Evolutionary conservation across 495 filamentous ascomycete genomes (phyloP).

Genomic region (Hypoxylon lenormandii): DNA sequence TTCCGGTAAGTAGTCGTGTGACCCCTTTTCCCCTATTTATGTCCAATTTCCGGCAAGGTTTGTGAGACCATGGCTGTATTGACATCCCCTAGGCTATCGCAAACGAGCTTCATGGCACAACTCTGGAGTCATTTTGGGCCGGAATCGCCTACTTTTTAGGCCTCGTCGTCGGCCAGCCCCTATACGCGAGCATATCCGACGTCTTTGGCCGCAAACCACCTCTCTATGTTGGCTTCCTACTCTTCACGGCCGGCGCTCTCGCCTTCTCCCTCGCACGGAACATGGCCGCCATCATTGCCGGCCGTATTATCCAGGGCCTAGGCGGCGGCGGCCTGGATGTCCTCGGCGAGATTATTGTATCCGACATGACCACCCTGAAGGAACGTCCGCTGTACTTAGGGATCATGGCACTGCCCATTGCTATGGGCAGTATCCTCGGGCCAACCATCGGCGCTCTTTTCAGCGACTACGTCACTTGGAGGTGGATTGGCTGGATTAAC

Average conservation of each 20-base stretch:
- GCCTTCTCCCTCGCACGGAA: constrained; percentile 73
- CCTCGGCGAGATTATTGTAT: constrained; percentile 78
- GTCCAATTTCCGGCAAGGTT: neutral
- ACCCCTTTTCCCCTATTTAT: neutral
- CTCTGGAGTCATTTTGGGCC: constrained; percentile 71
- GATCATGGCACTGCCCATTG: constrained; percentile 52
- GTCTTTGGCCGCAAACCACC: constrained; percentile 82
- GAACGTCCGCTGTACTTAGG: constrained; percentile 57
- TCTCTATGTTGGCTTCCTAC: constrained; percentile 71
- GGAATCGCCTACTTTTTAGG: constrained; percentile 67
- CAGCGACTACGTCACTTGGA: constrained; percentile 52
- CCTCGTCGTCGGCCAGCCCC: constrained; percentile 61
- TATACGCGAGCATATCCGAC: constrained; percentile 66
- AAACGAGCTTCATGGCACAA: constrained; percentile 61
- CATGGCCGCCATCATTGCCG: constrained; percentile 75
- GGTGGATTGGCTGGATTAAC: constrained; percentile 62
- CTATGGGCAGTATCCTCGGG: constrained; percentile 52
- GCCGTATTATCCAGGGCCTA: constrained; percentile 78
- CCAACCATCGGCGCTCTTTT: constrained; percentile 55
- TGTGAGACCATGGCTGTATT: neutral
- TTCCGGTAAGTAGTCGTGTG: constrained; percentile 26
- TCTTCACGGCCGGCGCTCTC: constrained; percentile 72
- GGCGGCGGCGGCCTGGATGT: constrained; percentile 82
- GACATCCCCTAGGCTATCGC: constrained; percentile 53
- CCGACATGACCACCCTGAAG: constrained; percentile 63